Conservation (phyloP, 257 asterid species). For the Fraxinus cuspidata region DNA sequence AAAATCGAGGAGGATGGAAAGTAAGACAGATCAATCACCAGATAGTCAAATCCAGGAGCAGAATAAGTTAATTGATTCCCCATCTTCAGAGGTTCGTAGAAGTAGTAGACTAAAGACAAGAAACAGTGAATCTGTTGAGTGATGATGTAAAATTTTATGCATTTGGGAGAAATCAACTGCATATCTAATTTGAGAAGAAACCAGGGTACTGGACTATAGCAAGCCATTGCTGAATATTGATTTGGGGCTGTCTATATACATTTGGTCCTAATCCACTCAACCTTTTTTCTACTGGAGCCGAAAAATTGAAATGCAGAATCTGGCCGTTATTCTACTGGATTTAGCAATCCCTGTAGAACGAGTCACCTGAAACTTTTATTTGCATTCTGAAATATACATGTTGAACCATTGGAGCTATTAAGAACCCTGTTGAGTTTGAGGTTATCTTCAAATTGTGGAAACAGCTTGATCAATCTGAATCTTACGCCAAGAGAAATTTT, state of each 20-base stretch:
- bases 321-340: not conserved
- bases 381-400: not conserved
- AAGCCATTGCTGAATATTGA: not conserved
- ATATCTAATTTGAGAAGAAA: not conserved
- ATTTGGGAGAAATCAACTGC: not conserved
- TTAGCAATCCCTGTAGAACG: not conserved
- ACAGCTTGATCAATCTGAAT: not conserved
- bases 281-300: not conserved
- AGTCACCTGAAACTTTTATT: not conserved
- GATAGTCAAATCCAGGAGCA: conserved; percentile 17
- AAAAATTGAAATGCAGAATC: not conserved
- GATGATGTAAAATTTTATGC: conserved; percentile 15
- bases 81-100: conserved; percentile 33
- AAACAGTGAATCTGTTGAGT: conserved; percentile 28
- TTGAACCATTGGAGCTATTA: not conserved
- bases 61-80: conserved; percentile 24
- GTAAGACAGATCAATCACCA: conserved; percentile 23
- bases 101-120: conserved; percentile 38
- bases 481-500: not conserved
- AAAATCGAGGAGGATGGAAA: conserved; percentile 32
- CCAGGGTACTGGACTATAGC: not conserved
- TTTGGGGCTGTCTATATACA: not conserved
- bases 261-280: not conserved
- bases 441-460: not conserved
- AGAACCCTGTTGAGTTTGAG: conserved; percentile 6